These are phyloP conservation scores for Schizothecium vesticola DNA, from an alignment of 495 filamentous ascomycete genomes.

Conservation along the genomic window DNA sequence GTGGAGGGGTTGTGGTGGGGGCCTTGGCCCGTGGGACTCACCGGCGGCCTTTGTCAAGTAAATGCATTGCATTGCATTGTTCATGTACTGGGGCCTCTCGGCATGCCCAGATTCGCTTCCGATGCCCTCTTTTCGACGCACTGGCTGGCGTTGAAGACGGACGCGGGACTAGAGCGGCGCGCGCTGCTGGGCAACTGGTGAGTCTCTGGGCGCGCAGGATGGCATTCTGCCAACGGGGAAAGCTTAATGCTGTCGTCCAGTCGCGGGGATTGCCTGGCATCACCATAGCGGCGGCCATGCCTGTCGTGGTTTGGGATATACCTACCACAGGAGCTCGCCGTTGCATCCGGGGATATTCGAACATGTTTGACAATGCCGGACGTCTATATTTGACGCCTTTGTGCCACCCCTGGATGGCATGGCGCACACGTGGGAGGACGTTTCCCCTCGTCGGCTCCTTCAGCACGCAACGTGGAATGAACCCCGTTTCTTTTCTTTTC, in stretches of 20 bases:
- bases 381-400: not conserved
- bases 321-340: too few species aligned
- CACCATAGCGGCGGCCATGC: not conserved
- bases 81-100: not conserved
- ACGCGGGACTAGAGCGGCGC: not conserved
- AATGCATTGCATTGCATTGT: not conserved
- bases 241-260: not conserved
- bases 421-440: not conserved
- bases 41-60: not conserved
- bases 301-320: not conserved
- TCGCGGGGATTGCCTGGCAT: not conserved
- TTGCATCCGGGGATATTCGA: not conserved
- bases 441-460: not conserved
- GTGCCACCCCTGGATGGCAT: not conserved
- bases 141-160: not conserved
- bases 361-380: not conserved
- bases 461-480: not conserved
- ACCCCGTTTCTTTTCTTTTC: not conserved
- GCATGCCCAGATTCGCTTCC: not conserved
- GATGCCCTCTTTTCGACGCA: not conserved
- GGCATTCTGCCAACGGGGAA: not conserved
- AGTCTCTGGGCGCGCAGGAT: not conserved
- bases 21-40: not conserved
- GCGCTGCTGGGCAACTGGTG: not conserved
- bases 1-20: too few species aligned